phyloP scores from a whole-genome alignment of 2,329 filamentous ascomycete species.

The Daldinia eschscholtzii region DNA sequence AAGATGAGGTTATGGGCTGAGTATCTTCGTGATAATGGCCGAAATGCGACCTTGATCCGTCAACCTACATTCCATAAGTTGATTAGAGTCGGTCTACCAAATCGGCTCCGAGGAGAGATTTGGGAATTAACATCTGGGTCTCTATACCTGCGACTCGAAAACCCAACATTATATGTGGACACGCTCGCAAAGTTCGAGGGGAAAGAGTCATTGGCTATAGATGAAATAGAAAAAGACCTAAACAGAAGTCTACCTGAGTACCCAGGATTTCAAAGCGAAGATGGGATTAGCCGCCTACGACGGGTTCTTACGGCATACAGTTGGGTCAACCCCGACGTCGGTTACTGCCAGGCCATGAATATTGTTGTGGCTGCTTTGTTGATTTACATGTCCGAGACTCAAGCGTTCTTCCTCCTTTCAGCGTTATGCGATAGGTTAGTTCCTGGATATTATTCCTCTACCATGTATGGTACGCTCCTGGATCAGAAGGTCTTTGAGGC shows the following conservation, averaged over 20 bases:
- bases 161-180: conserved; percentile 84
- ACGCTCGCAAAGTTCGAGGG: conserved; percentile 87
- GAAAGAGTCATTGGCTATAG: conserved; percentile 91
- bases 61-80: conserved; percentile 98
- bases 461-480: conserved; percentile 97
- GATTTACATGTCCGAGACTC: conserved; percentile 97
- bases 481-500: conserved; percentile 98
- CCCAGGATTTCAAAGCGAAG: conserved; percentile 94
- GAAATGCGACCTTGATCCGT: conserved; percentile 90
- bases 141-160: conserved; percentile 87
- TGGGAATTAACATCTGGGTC: conserved; percentile 97
- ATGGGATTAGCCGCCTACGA: conserved; percentile 90
- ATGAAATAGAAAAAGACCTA: conserved; percentile 98
- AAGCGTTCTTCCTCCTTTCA: conserved; percentile 95
- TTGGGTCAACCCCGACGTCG: conserved; percentile 95
- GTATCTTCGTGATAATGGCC: conserved; percentile 94
- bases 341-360: conserved; percentile 99
- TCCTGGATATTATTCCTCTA: conserved; percentile 97
- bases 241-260: conserved; percentile 98
- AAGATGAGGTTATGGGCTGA: conserved; percentile 99
- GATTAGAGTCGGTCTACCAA: conserved; percentile 93
- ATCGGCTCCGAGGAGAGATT: conserved; percentile 90
- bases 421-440: conserved; percentile 92
- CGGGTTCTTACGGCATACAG: conserved; percentile 96
- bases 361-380: conserved; percentile 97